These are phyloP conservation scores for Solanum rostratum DNA, from an alignment of 257 asterid species.

Conservation along the genomic window DNA sequence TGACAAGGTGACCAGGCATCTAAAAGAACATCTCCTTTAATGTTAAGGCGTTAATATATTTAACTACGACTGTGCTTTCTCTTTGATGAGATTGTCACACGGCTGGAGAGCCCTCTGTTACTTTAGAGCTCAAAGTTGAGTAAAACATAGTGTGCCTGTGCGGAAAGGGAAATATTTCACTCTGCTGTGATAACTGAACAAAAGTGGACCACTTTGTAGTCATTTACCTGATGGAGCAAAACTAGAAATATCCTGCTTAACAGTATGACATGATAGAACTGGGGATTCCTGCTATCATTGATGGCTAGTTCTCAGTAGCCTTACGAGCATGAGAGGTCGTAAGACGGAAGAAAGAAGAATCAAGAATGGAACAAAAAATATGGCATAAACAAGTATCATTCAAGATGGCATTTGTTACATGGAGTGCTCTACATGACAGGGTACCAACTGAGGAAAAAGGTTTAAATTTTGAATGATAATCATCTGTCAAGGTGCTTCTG, in stretches of 20 bases:
- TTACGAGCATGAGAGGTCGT: not conserved
- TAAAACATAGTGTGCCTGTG: not conserved
- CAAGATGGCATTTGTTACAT: not conserved
- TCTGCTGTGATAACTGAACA: not conserved
- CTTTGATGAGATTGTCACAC: not conserved
- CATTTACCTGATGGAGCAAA: not conserved
- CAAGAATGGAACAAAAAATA: not conserved
- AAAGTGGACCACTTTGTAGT: not conserved
- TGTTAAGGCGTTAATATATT: not conserved
- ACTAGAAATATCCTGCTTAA: not conserved
- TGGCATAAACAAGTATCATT: not conserved
- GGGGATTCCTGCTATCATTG: not conserved
- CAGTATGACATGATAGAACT: not conserved
- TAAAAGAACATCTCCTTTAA: not conserved
- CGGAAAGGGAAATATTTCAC: not conserved
- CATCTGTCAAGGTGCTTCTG: not conserved
- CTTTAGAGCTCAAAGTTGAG: not conserved
- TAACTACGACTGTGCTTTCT: not conserved
- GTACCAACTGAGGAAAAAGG: not conserved
- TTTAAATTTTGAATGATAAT: not conserved
- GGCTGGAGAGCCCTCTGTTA: not conserved
- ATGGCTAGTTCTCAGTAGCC: too few relatives aligned
- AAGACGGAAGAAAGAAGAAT: not conserved
- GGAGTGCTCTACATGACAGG: not conserved
- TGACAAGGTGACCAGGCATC: not conserved